A percentile compares a stretch with the other conserved stretches of the same genome.
These are phyloP conservation scores for Eremomyces bilateralis DNA, from an alignment of 495 filamentous ascomycete species.

Conservation along the genomic window DNA sequence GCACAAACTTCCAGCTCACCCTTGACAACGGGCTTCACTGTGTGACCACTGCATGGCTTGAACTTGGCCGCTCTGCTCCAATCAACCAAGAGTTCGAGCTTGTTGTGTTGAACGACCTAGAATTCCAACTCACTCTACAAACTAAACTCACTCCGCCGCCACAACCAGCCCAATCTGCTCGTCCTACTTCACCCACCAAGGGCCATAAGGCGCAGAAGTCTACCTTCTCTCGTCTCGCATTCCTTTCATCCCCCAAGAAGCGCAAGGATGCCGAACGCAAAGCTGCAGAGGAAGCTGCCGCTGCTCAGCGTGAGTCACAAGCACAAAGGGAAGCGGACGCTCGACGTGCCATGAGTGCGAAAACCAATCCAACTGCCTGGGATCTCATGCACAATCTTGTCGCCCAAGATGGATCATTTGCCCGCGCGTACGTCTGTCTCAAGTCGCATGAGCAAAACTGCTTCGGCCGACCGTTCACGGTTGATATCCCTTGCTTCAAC, in stretches of 20 bases:
- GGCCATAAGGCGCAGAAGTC: constrained; percentile 33
- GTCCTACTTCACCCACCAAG: constrained; percentile 21
- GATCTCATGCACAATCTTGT: constrained; percentile 71
- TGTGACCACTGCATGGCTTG: constrained; percentile 87
- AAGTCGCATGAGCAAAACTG: constrained; percentile 75
- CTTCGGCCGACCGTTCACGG: constrained; percentile 67
- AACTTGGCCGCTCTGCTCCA: constrained; percentile 77
- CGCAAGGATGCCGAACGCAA: constrained; percentile 77
- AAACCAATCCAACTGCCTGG: constrained; percentile 37
- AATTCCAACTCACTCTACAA: constrained; percentile 91
- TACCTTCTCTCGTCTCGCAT: constrained; percentile 70
- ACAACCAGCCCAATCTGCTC: constrained; percentile 18
- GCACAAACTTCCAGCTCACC: constrained; percentile 79
- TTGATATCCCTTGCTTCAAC: constrained; percentile 85
- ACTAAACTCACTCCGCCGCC: constrained; percentile 76
- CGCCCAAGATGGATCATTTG: constrained; percentile 80
- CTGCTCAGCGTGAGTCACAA: constrained; percentile 13
- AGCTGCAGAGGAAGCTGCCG: constrained; percentile 44
- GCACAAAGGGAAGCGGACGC: constrained; percentile 45
- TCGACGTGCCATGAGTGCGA: constrained; percentile 22
- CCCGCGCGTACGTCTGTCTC: constrained; percentile 72
- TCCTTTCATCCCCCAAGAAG: constrained; percentile 88
- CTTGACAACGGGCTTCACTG: constrained; percentile 95
- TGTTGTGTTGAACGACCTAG: constrained; percentile 85
- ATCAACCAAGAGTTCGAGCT: constrained; percentile 98